Percentiles rank a stretch among this genome's conserved stretches.
Evolutionary conservation across 495 filamentous ascomycete genomes (phyloP).

Genomic region (Melanomma pulvis-pyrius): DNA sequence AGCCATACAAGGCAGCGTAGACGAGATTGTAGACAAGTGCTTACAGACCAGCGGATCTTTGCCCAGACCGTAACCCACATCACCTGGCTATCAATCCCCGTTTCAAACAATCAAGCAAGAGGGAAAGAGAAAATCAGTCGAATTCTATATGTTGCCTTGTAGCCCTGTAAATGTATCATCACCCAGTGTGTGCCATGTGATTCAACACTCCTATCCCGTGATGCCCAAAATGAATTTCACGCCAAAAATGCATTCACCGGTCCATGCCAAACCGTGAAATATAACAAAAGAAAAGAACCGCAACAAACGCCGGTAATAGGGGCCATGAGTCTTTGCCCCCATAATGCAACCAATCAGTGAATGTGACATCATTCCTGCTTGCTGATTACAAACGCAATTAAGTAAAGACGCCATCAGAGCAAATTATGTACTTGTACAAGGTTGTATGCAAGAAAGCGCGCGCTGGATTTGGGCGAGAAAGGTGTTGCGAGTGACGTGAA

Average conservation of each 20-base stretch:
- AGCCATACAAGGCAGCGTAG: background rate
- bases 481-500: background rate
- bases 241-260: background rate
- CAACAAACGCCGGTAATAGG: background rate
- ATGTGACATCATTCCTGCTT: background rate
- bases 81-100: too few species aligned
- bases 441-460: background rate
- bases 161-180: background rate
- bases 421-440: background rate
- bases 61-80: too few species aligned
- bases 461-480: background rate
- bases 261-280: background rate
- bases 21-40: too few species aligned
- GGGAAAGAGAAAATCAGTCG: background rate
- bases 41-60: too few species aligned
- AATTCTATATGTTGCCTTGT: slow-evolving; percentile 7
- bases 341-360: background rate
- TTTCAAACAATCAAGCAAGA: background rate
- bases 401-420: background rate
- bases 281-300: background rate
- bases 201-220: background rate
- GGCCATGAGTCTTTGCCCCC: background rate
- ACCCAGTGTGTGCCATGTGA: background rate
- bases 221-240: background rate
- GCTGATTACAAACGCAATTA: background rate